Conservation (phyloP, 129 eudicot species). For the Gnaphalium uliginosum region DNA sequence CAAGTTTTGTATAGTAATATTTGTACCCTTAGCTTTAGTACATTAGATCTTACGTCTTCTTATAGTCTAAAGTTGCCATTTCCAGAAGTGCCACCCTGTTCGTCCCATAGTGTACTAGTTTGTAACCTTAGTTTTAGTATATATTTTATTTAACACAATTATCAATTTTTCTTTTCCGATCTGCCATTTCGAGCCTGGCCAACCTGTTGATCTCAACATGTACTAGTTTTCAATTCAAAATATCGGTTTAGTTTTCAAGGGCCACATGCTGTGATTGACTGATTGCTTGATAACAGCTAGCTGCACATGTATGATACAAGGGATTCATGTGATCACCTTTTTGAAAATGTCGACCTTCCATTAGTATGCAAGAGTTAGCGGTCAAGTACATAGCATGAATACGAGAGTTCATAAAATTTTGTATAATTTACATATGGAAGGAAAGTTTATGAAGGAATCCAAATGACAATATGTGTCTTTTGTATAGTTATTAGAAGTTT, state of each 20-base stretch:
- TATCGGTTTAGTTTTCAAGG: slow-evolving; percentile 55
- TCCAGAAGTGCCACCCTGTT: background rate
- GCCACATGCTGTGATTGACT: slow-evolving; percentile 36
- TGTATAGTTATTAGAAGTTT: slow-evolving; percentile 9
- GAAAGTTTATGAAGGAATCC: slow-evolving; percentile 21
- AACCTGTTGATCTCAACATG: slow-evolving; percentile 30
- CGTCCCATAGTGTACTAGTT: background rate
- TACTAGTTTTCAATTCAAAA: slow-evolving; percentile 73
- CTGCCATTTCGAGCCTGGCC: slow-evolving; percentile 4
- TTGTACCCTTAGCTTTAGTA: background rate
- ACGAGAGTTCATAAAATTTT: background rate
- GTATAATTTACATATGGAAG: background rate
- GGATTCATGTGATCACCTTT: slow-evolving; percentile 3
- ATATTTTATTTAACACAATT: background rate
- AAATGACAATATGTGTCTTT: slow-evolving; percentile 8
- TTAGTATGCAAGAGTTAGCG: background rate
- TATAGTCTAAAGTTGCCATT: background rate
- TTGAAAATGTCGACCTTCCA: background rate
- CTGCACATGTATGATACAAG: slow-evolving; percentile 25
- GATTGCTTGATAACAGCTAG: slow-evolving; percentile 3
- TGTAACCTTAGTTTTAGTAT: slow-evolving; percentile 8
- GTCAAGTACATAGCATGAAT: background rate
- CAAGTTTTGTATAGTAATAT: background rate
- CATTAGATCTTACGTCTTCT: background rate
- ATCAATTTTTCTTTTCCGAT: background rate